phyloP scores from a whole-genome alignment of 1,139 yeast genomes.

The Protomyces inouyei region DNA sequence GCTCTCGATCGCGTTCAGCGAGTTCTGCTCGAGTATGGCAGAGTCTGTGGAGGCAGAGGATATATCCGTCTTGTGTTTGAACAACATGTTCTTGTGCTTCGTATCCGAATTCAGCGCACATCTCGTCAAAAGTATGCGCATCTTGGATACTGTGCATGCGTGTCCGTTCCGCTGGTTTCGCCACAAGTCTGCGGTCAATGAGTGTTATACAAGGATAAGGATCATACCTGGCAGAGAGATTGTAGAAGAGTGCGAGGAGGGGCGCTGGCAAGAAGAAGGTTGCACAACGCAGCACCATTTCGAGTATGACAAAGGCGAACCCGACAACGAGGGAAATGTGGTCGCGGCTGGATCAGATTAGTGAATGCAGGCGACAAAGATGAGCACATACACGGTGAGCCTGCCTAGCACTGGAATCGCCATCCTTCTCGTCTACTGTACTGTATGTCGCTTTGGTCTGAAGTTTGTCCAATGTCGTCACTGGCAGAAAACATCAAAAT shows the following conservation, averaged over 20 bases:
- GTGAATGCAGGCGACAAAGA: neutral
- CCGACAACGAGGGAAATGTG: conserved; percentile 30
- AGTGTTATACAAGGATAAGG: conserved; percentile 16
- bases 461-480: no score
- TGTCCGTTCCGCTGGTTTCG: conserved; percentile 30
- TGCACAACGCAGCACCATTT: conserved; percentile 29
- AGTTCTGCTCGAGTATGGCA: conserved; percentile 43
- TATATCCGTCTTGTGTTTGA: conserved; percentile 53
- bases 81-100: conserved; percentile 68
- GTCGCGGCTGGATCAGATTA: conserved; percentile 4
- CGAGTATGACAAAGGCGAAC: conserved; percentile 31
- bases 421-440: neutral
- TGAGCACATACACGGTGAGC: conserved; percentile 1
- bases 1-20: conserved; percentile 1
- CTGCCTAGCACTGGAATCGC: conserved; percentile 2
- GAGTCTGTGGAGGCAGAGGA: conserved; percentile 53
- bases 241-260: conserved; percentile 28
- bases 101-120: conserved; percentile 60
- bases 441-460: no score
- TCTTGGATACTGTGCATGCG: conserved; percentile 39
- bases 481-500: no score
- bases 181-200: neutral
- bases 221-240: conserved; percentile 23
- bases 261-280: conserved; percentile 29
- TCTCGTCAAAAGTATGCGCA: conserved; percentile 52